Evolutionary conservation across 176 grass and related monocot species (phyloP), one percentile per base, ranked within the genome.

Genomic region (Urochloa ruziziensis): DNA sequence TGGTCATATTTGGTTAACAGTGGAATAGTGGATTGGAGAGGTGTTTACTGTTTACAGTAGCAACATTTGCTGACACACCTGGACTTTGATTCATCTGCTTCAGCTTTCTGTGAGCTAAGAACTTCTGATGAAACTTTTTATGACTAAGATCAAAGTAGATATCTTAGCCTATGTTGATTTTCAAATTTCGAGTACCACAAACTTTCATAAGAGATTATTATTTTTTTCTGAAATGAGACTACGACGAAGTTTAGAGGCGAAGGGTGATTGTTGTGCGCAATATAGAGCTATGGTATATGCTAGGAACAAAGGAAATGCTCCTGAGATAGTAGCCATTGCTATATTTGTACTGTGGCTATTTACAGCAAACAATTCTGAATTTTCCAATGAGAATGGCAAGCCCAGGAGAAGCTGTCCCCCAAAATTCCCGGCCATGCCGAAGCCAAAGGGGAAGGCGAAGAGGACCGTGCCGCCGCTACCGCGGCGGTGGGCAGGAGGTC

Each of bases 291-390:
- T 23, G 51, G 51, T 6, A 7, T 53, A 53, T 53, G 17, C 51
- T 7, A 53, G 51, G 51, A 23, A 53, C 6, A 6, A 37, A 6
- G 56, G 3, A 58, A 4, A 58, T 58, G 54, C 54, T 58, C 16
- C 12, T 19, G 44, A 30, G 7, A 32, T 46, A 51, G 7, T 14
- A 12, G 16, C 6, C 5, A 27, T 14, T 70, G 36, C 80, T 82
- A 73, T 83, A 83, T 73, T 83, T 83, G 72, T 32, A 74, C 30
- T 11, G 21, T 9, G 30, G 49, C 81, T 74, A 83, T 62, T 62
- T 74, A 74, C 62, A 63, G 81, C 30, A 37, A 65, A 79, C 3
- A 36, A 52, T 1, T 58, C 51, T 59, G 51, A 62, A 39, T 76
- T 69, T 69, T 39, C 72, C 42, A n/a, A 70, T 70, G 11, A 57